Evolutionary conservation across 2,329 filamentous ascomycete genomes (phyloP).

Genomic region (Kalmusia sp.): DNA sequence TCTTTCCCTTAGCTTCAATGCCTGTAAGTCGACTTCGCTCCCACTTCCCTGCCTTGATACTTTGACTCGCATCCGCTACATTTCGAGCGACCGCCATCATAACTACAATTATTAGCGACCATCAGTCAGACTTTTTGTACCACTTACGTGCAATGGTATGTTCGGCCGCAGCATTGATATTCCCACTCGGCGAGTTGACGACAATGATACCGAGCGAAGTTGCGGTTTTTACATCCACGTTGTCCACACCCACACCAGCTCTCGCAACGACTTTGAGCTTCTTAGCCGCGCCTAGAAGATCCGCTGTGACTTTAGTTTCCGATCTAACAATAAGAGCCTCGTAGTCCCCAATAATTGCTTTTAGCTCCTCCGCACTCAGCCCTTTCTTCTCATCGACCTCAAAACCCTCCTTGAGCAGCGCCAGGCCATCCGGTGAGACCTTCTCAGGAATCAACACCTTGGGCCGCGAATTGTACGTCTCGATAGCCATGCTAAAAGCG

Average conservation of each 20-base stretch:
- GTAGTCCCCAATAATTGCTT: conserved; percentile 72
- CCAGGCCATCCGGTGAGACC: conserved; percentile 78
- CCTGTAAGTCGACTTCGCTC: conserved; percentile 77
- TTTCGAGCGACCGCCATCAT: conserved; percentile 78
- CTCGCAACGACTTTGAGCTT: conserved; percentile 79
- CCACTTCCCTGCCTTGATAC: conserved; percentile 76
- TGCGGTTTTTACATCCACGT: conserved; percentile 77
- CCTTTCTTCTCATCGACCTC: conserved; percentile 73
- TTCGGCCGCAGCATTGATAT: conserved; percentile 81
- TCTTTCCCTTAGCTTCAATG: conserved; percentile 79
- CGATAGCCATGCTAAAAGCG: conserved; percentile 37
- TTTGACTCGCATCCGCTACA: conserved; percentile 72
- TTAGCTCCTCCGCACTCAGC: conserved; percentile 68
- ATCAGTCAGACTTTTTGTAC: not conserved
- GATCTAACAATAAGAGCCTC: conserved; percentile 81
- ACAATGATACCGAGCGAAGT: conserved; percentile 79
- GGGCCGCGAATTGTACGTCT: conserved; percentile 40
- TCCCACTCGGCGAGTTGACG: conserved; percentile 79
- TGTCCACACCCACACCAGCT: conserved; percentile 81
- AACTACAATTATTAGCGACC: conserved; percentile 51
- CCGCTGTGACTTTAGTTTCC: conserved; percentile 79
- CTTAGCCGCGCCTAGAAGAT: conserved; percentile 69
- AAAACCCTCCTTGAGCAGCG: conserved; percentile 69
- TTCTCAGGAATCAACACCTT: conserved; percentile 80
- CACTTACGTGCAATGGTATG: conserved; percentile 68